Percentiles rank a stretch among this genome's conserved stretches.
phyloP scores from a whole-genome alignment of 2,329 filamentous ascomycete species.

The Aspergillus ochraceus region DNA sequence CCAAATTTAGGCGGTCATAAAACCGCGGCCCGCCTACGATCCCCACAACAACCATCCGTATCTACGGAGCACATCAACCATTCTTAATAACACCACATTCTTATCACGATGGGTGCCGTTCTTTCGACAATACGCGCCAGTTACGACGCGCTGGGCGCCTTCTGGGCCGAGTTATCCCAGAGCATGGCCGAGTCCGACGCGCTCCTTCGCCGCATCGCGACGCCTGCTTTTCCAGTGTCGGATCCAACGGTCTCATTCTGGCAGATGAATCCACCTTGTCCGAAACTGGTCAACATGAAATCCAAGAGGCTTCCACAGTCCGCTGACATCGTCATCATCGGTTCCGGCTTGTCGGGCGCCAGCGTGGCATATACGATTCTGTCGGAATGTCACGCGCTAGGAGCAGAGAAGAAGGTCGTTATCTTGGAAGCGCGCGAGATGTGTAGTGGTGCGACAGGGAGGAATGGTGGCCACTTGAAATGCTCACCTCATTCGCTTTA shows the following conservation, averaged over 20 bases:
- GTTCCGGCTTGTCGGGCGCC: slow-evolving; percentile 21
- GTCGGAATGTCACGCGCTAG: slow-evolving; percentile 4
- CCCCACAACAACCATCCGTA: not conserved
- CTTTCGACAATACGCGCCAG: not conserved
- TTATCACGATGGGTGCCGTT: slow-evolving; percentile 4
- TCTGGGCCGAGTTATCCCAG: slow-evolving; percentile 1
- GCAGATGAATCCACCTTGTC: slow-evolving; percentile 21
- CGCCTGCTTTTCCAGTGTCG: slow-evolving; percentile 4
- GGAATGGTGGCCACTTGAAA: slow-evolving; percentile 30
- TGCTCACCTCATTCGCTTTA: slow-evolving; percentile 9
- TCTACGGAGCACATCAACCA: not conserved
- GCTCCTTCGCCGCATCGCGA: slow-evolving; percentile 8
- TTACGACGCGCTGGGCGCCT: slow-evolving; percentile 1
- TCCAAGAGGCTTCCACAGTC: slow-evolving; percentile 19
- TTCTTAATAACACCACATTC: not conserved
- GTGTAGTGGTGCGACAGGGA: slow-evolving; percentile 29
- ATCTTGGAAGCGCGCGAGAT: slow-evolving; percentile 28
- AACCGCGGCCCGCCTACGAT: not conserved
- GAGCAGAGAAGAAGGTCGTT: slow-evolving; percentile 12
- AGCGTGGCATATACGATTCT: slow-evolving; percentile 28
- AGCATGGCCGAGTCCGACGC: slow-evolving; percentile 3
- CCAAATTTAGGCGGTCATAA: not conserved
- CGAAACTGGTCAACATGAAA: slow-evolving; percentile 18
- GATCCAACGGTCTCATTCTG: slow-evolving; percentile 16
- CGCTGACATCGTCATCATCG: slow-evolving; percentile 25